phyloP scores from a whole-genome alignment of 129 eudicot species.

The Centella asiatica region DNA sequence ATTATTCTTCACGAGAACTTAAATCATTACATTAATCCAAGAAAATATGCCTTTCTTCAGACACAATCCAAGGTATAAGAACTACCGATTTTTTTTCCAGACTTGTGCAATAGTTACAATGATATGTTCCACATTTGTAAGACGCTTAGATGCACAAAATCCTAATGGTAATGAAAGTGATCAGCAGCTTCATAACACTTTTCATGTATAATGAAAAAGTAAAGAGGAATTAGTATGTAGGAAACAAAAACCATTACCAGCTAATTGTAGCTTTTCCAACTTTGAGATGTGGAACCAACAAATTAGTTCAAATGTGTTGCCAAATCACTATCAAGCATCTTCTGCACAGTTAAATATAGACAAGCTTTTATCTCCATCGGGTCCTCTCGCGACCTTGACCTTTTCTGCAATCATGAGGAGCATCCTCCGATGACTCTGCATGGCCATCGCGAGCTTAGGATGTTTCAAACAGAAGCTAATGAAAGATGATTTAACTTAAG shows the following conservation, averaged over 20 bases:
- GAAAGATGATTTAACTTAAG: constrained; percentile 17
- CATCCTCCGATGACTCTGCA: constrained; percentile 32
- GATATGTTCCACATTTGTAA: too few relatives aligned
- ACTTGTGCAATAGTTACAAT: too few relatives aligned
- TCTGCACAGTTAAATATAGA: constrained; percentile 43
- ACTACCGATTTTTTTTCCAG: too few relatives aligned
- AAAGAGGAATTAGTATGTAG: background rate
- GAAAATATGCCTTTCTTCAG: too few relatives aligned
- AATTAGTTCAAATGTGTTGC: constrained; percentile 25
- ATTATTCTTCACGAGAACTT: background rate
- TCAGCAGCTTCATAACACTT: background rate
- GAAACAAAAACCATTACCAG: constrained; percentile 4
- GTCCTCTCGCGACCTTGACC: constrained; percentile 43
- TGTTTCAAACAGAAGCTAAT: constrained; percentile 20
- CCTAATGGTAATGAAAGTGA: background rate
- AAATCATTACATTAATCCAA: too few relatives aligned
- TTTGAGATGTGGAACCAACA: constrained; percentile 13
- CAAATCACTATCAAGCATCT: constrained; percentile 46
- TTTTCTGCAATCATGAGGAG: constrained; percentile 31
- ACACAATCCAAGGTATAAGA: too few relatives aligned
- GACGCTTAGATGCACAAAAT: too few relatives aligned
- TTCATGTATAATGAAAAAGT: background rate
- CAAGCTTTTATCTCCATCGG: constrained; percentile 38
- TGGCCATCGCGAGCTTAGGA: constrained; percentile 22
- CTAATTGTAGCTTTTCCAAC: constrained; percentile 5